phyloP scores from a whole-genome alignment of 1,139 yeast species.

The Casaregolazyma suthepensis region DNA sequence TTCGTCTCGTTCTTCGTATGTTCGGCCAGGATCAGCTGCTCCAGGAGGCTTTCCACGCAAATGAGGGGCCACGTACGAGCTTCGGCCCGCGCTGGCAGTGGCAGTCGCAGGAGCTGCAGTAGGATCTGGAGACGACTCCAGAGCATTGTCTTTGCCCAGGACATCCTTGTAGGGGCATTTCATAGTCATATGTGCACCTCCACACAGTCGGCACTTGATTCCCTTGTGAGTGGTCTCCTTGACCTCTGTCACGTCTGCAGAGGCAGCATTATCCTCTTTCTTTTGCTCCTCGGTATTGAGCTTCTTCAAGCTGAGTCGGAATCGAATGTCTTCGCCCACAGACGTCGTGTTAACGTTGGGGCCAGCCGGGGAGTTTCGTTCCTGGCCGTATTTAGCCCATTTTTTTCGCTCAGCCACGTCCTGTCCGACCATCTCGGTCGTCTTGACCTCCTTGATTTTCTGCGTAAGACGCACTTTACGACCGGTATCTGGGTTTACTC shows the following conservation, averaged over 20 bases:
- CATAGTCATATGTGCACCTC: slow-evolving; percentile 89
- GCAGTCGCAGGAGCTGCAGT: slow-evolving; percentile 34
- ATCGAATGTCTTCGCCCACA: slow-evolving; percentile 68
- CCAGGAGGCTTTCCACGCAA: slow-evolving; percentile 51
- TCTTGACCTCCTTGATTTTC: slow-evolving; percentile 67
- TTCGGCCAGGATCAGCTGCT: slow-evolving; percentile 25
- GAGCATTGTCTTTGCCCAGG: slow-evolving; percentile 50
- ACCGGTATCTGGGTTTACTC: slow-evolving; percentile 63
- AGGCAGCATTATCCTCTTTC: slow-evolving; percentile 58
- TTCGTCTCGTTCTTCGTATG: slow-evolving; percentile 62
- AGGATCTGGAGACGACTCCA: slow-evolving; percentile 36
- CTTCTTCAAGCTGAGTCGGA: slow-evolving; percentile 30
- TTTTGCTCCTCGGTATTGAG: slow-evolving; percentile 28
- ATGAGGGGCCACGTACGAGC: slow-evolving; percentile 74
- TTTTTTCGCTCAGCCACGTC: slow-evolving; percentile 38
- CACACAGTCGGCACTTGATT: slow-evolving; percentile 83
- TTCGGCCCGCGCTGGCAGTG: slow-evolving; percentile 29
- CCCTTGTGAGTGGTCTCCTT: slow-evolving; percentile 47
- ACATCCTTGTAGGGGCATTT: slow-evolving; percentile 96
- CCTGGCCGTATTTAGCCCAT: slow-evolving; percentile 73
- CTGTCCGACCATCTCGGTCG: slow-evolving; percentile 66
- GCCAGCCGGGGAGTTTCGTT: slow-evolving; percentile 69
- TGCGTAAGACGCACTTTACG: slow-evolving; percentile 85
- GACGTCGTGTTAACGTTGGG: slow-evolving; percentile 86
- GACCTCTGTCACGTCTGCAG: slow-evolving; percentile 55